A percentile compares a stretch with the other conserved stretches of the same genome.
Conservation (phyloP, 163 green algal genomes). For the Chlorella variabilis region DNA sequence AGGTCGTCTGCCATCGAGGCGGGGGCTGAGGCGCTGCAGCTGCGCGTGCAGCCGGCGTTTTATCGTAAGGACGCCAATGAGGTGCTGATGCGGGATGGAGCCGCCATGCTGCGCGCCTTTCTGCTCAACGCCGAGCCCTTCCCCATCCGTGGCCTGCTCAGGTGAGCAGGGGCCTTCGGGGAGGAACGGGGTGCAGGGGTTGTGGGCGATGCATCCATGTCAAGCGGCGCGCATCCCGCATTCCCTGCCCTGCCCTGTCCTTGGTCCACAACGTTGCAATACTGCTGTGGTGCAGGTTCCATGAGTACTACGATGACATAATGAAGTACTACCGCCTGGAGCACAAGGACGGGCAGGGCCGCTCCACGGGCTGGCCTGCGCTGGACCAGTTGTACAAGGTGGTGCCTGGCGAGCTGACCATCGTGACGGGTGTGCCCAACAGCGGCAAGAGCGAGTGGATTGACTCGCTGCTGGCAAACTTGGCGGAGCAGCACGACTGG, state of each 20-base stretch:
- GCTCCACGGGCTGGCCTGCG: constrained; percentile 82
- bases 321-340: constrained; percentile 67
- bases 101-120: constrained; percentile 59
- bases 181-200: neutral
- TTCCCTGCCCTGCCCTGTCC: neutral
- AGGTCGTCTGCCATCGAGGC: neutral
- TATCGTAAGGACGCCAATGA: constrained; percentile 91
- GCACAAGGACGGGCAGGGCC: constrained; percentile 61
- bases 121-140: constrained; percentile 63
- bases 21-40: constrained; percentile 7
- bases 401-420: constrained; percentile 91
- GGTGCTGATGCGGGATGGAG: constrained; percentile 79
- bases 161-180: neutral
- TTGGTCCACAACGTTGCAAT: neutral
- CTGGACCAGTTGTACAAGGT: constrained; percentile 86
- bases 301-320: constrained; percentile 77
- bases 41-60: constrained; percentile 19
- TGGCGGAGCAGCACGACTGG: constrained; percentile 85
- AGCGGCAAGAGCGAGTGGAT: constrained; percentile 97
- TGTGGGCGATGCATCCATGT: no score
- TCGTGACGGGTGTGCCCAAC: constrained; percentile 97
- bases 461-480: constrained; percentile 91
- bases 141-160: constrained; percentile 74
- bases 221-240: no score
- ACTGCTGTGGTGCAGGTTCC: constrained; percentile 50